Conservation (phyloP, 208 protist species). For the Blastocrithidia nonstop region DNA sequence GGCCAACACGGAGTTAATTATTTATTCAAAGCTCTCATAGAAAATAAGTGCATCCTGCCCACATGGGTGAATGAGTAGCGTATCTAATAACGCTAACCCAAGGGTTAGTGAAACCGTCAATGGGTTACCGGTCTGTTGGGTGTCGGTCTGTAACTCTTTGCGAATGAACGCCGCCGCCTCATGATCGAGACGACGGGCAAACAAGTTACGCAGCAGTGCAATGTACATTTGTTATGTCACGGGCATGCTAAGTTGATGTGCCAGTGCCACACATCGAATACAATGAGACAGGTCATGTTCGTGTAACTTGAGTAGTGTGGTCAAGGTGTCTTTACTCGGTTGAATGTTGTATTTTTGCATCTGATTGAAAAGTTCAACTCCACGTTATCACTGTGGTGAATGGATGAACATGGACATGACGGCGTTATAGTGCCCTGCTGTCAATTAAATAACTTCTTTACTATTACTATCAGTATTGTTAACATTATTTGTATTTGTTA, state of each 20-base stretch:
- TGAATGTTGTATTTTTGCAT: slow-evolving; percentile 67
- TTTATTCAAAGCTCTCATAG: slow-evolving; percentile 39
- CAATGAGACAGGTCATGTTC: slow-evolving; percentile 38
- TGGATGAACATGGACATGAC: slow-evolving; percentile 48
- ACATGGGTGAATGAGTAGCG: slow-evolving; percentile 40
- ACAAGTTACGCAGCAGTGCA: slow-evolving; percentile 42
- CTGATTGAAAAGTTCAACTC: slow-evolving; percentile 20
- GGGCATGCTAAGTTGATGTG: slow-evolving; percentile 52
- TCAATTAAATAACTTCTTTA: slow-evolving; percentile 48
- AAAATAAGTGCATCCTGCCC: slow-evolving; percentile 47
- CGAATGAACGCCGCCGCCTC: slow-evolving; percentile 57
- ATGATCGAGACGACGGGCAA: slow-evolving; percentile 47
- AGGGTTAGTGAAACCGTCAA: slow-evolving; percentile 34
- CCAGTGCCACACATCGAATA: slow-evolving; percentile 56
- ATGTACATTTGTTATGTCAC: slow-evolving; percentile 73
- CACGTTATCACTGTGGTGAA: not conserved
- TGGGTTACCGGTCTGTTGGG: slow-evolving; percentile 27
- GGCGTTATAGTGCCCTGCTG: slow-evolving; percentile 76
- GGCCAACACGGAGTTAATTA: slow-evolving; percentile 37
- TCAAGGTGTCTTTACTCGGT: slow-evolving; percentile 69
- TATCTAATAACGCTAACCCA: slow-evolving; percentile 59
- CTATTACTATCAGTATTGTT: too few species aligned
- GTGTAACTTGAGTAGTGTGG: slow-evolving; percentile 31
- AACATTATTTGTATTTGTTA: too few species aligned
- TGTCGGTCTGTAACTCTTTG: slow-evolving; percentile 33